Base-by-base conservation (phyloP, 768 basidiomycete species). In the Suillus occidentalis region DNA sequence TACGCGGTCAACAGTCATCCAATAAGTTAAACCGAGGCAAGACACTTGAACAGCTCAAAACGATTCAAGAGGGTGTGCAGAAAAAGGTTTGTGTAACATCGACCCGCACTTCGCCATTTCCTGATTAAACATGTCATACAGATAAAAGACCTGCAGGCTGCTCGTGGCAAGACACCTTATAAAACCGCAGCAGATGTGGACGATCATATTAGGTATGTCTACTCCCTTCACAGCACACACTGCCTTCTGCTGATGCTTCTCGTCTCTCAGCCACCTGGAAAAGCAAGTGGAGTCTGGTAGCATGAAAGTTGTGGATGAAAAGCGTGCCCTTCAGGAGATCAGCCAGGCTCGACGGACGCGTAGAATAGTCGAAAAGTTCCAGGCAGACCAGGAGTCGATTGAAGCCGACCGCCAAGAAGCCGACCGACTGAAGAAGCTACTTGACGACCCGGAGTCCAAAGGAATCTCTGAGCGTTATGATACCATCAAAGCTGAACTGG, bases 281-380 rank as follows among this genome's bases (percentile, higher is more conserved):
- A 90, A 87, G 72, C 92, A 95, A 74, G 89, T 99, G 61, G 97
- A 99, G 73, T 93, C 93, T 6, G 97, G 97, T 31, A 87, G 71
- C 65, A 84, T 99, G 84, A 97, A 94, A 74, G 84, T 99, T 65
- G 95, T 89, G 34, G 96, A 97, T 63, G 97, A 99, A 79, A 98
- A 97, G 79, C 89, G 94, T 60, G 92, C 95, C 6, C 84, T 99
- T n/a, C 85, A 87, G 68, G 97, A 99, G 71, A 97, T 99, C 66
- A 86, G 83, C 66, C 83, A 84, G 52, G 79, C 83, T 67, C 92
- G 86, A 72, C 90, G 94, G 50, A 83, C 78, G 65, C 89, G 94
- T 60, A 89, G 84, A 73, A 79, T 80, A 14, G 88, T 99, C 64
- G 95, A 99, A 76, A 75, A 84, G 61, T 95, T 96, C 82, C 87